phyloP scores from a whole-genome alignment of 768 basidiomycete species.

The Lactifluus subvellereus region DNA sequence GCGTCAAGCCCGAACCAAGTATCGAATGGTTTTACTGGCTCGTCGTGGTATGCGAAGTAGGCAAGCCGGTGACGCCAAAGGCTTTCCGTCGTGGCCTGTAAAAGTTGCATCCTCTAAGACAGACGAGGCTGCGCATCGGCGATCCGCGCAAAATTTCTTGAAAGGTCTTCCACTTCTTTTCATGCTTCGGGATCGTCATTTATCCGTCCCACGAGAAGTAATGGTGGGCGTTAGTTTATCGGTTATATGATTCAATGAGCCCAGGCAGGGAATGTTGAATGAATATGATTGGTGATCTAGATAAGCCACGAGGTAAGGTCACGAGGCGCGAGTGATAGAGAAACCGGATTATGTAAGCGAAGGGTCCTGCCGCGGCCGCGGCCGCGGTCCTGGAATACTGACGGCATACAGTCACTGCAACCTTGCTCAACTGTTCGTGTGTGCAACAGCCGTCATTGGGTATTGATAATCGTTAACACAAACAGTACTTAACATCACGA shows the following conservation, averaged over 20 bases:
- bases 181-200: background rate
- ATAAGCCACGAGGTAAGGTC: no score
- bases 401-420: no score
- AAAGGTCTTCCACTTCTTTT: background rate
- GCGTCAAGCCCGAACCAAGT: background rate
- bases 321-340: no score
- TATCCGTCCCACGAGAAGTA: background rate
- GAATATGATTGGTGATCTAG: no score
- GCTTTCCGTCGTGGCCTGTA: background rate
- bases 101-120: background rate
- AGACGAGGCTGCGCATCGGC: background rate
- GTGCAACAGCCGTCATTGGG: no score
- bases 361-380: no score
- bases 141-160: background rate
- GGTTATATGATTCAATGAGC: background rate
- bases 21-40: background rate
- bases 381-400: no score
- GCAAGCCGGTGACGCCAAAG: background rate
- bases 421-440: no score
- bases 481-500: no score
- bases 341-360: no score
- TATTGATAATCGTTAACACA: no score
- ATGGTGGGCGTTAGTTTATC: conserved; percentile 28
- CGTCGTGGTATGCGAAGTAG: background rate
- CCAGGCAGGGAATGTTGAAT: no score